These are phyloP conservation scores for Erysimum cheiranthoides DNA, from an alignment of 345 rosid genomes.

Conservation along the genomic window DNA sequence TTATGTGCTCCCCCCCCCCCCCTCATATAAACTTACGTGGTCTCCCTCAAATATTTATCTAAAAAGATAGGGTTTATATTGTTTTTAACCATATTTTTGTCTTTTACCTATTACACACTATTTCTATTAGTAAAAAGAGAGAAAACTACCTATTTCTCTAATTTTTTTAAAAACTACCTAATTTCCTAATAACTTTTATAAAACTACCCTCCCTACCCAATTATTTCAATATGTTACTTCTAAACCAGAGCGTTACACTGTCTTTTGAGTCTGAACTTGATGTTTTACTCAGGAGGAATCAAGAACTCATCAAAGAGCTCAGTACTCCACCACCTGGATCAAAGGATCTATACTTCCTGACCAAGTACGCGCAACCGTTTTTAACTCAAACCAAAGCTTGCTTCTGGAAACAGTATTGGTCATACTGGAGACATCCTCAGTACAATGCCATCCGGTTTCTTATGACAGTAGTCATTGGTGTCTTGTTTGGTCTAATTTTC, in stretches of 20 bases:
- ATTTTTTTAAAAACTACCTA: too few species aligned
- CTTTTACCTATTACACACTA: too few species aligned
- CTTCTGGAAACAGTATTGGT: conserved; percentile 79
- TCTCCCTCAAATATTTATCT: too few species aligned
- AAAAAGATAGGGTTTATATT: too few species aligned
- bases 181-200: too few species aligned
- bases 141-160: too few species aligned
- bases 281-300: conserved; percentile 59
- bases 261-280: background rate
- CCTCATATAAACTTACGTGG: too few species aligned
- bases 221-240: background rate
- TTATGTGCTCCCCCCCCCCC: too few species aligned
- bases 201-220: too few species aligned
- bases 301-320: conserved; percentile 62
- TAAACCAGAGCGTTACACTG: background rate
- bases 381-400: conserved; percentile 65
- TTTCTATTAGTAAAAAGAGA: too few species aligned
- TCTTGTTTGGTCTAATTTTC: conserved; percentile 72
- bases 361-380: conserved; percentile 68
- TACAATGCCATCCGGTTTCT: conserved; percentile 72
- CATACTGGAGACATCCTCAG: conserved; percentile 79
- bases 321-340: conserved; percentile 68
- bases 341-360: conserved; percentile 61
- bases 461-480: conserved; percentile 59
- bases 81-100: too few species aligned